Conservation (phyloP, 23 red algal species). For the Gracilaria gracilis region DNA sequence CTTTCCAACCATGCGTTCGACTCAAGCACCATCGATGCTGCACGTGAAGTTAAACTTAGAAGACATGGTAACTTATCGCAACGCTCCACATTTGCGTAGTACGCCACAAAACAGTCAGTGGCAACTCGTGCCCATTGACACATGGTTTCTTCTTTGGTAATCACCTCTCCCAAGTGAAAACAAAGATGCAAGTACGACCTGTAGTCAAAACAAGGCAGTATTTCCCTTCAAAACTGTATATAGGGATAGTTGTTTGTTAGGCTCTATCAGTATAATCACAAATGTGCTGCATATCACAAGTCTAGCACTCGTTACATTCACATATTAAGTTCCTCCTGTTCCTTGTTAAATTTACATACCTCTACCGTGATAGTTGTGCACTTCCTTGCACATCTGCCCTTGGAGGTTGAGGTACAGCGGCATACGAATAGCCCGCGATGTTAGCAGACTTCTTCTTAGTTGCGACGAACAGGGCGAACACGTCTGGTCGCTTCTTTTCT, state of each 20-base stretch:
- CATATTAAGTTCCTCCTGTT: slow-evolving; percentile 9
- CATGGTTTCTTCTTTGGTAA: too few relatives aligned
- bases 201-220: background rate
- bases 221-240: slow-evolving; percentile 1
- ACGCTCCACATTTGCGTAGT: too few relatives aligned
- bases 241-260: slow-evolving; percentile 36
- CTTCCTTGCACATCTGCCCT: background rate
- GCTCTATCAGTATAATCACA: slow-evolving; percentile 33
- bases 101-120: too few relatives aligned
- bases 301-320: slow-evolving; percentile 33
- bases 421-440: slow-evolving; percentile 72
- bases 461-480: slow-evolving; percentile 68
- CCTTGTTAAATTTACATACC: slow-evolving; percentile 31
- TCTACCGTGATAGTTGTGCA: slow-evolving; percentile 9
- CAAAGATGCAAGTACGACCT: background rate
- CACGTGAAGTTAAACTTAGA: too few relatives aligned
- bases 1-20: background rate
- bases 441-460: slow-evolving; percentile 75
- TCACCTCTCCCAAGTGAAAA: background rate
- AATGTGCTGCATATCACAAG: slow-evolving; percentile 21
- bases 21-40: too few relatives aligned
- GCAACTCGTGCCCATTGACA: too few relatives aligned
- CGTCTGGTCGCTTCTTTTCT: slow-evolving; percentile 64
- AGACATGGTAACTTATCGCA: too few relatives aligned
- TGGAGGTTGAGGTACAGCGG: slow-evolving; percentile 34